phyloP scores from a whole-genome alignment of 208 protist genomes.

The Tritrichomonas foetus region DNA sequence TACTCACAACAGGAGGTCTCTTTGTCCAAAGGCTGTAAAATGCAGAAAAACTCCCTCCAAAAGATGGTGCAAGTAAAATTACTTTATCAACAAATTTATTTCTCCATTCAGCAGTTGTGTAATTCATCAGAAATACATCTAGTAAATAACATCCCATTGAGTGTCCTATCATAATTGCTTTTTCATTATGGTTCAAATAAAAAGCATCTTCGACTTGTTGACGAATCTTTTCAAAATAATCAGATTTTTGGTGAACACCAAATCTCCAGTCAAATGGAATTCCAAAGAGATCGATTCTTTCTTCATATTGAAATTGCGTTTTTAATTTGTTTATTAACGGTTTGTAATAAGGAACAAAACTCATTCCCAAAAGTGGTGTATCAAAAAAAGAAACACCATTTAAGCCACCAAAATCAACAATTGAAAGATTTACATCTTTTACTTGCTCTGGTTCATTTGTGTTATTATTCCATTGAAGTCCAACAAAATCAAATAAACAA shows the following conservation, averaged over 20 bases:
- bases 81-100: not conserved
- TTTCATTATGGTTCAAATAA: not conserved
- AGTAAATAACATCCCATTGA: not conserved
- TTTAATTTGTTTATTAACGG: not conserved
- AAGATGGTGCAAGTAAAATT: not conserved
- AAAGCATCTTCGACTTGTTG: not conserved
- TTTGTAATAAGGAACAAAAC: not conserved
- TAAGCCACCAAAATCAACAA: constrained; percentile 9
- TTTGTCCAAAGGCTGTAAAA: not conserved
- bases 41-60: not conserved
- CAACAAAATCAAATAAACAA: not conserved
- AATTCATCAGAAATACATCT: not conserved
- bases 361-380: not conserved
- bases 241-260: too few relatives aligned
- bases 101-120: not conserved
- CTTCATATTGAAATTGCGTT: not conserved
- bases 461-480: not conserved
- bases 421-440: not conserved
- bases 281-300: not conserved
- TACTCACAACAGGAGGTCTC: not conserved
- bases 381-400: not conserved
- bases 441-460: not conserved
- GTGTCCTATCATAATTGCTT: not conserved
- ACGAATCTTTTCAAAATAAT: not conserved
- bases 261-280: not conserved